Evolutionary conservation across 2,329 filamentous ascomycete species (phyloP).

Genomic region (Phyllosticta paracitricarpa): DNA sequence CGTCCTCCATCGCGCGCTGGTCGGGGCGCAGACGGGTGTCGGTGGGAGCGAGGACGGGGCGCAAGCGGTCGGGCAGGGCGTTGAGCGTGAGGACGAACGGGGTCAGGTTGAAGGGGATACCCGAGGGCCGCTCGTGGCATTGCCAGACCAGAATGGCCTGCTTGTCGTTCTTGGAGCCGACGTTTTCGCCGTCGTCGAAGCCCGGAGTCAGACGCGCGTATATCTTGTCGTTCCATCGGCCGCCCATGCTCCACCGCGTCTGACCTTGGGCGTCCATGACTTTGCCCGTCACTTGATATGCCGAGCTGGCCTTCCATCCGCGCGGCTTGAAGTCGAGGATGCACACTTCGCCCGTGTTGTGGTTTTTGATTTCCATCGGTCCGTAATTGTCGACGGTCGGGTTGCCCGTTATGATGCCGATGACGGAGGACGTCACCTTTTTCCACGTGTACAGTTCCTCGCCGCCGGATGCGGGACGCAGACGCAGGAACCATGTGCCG

Average conservation of each 20-base stretch:
- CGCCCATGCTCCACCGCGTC: slow-evolving; percentile 80
- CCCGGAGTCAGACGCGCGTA: slow-evolving; percentile 90
- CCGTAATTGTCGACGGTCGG: slow-evolving; percentile 98
- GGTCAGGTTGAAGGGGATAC: slow-evolving; percentile 93
- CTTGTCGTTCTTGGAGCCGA: slow-evolving; percentile 41
- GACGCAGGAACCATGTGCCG: slow-evolving; percentile 89
- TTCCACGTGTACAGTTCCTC: slow-evolving; percentile 97
- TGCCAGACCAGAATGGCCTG: slow-evolving; percentile 91
- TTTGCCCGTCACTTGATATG: slow-evolving; percentile 80
- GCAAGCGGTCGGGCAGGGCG: slow-evolving; percentile 74
- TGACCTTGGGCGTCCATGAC: slow-evolving; percentile 70
- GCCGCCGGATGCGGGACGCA: slow-evolving; percentile 65
- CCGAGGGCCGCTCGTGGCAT: slow-evolving; percentile 66
- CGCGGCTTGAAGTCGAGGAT: slow-evolving; percentile 86
- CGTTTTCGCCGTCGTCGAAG: slow-evolving; percentile 53
- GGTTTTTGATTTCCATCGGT: slow-evolving; percentile 94
- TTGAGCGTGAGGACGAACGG: slow-evolving; percentile 94
- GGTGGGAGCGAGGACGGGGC: slow-evolving; percentile 72
- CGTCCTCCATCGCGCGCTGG: slow-evolving; percentile 96
- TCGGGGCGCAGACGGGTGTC: slow-evolving; percentile 90
- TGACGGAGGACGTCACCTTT: slow-evolving; percentile 94
- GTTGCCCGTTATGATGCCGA: slow-evolving; percentile 95
- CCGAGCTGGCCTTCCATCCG: slow-evolving; percentile 89
- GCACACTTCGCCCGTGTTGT: slow-evolving; percentile 87
- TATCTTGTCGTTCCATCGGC: slow-evolving; percentile 94